Conservation (phyloP, 352 stramenopile species). For the Pilasporangium apinafurcum region DNA sequence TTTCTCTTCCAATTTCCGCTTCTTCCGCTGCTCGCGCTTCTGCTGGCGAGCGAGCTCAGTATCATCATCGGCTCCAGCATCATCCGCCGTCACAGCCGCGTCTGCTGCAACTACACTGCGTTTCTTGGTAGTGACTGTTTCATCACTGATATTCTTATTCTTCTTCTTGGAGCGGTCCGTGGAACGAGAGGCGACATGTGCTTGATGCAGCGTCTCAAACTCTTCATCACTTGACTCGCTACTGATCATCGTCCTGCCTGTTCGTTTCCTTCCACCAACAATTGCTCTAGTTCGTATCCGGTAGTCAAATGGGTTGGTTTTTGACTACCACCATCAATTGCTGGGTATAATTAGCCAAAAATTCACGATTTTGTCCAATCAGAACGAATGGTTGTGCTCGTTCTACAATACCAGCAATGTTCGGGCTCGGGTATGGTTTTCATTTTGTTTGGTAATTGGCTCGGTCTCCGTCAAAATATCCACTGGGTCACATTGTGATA, state of each 20-base stretch:
- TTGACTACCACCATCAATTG: neutral
- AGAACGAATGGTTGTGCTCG: neutral
- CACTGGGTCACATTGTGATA: too few species aligned
- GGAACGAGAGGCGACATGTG: constrained; percentile 15
- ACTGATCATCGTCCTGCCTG: constrained; percentile 65
- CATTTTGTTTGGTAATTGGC: too few species aligned
- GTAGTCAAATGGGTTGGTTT: neutral
- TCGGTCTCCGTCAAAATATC: too few species aligned
- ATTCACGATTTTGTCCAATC: neutral
- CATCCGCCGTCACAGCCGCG: constrained; percentile 17
- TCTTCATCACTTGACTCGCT: constrained; percentile 88
- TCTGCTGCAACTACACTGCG: neutral
- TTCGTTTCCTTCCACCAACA: neutral
- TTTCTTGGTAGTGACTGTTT: neutral
- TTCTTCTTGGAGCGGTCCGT: constrained; percentile 26
- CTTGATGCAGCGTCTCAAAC: constrained; percentile 60
- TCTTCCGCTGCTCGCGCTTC: constrained; percentile 71
- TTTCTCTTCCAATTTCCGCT: constrained; percentile 58
- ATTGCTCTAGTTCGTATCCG: neutral
- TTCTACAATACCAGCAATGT: too few species aligned
- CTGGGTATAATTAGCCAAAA: too few species aligned
- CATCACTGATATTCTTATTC: constrained; percentile 17
- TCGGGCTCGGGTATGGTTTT: too few species aligned
- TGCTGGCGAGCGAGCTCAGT: constrained; percentile 44
- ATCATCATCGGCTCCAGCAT: too few species aligned